Evolutionary conservation across 352 stramenopile species (phyloP), one percentile per base, ranked within the genome.

Genomic region (Phytophthora aleatoria): DNA sequence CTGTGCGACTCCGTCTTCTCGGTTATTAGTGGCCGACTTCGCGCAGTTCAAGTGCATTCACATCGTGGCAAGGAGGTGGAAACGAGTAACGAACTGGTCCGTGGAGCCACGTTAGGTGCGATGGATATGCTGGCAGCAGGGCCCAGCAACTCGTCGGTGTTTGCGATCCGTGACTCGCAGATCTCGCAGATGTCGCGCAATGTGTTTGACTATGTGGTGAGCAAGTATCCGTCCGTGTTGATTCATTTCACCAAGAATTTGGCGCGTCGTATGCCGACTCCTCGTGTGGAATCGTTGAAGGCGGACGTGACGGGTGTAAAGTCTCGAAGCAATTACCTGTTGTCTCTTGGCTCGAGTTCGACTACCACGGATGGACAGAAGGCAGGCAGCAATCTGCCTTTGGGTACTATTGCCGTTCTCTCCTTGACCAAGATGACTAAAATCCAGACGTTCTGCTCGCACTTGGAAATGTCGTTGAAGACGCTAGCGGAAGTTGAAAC

Each of bases 131-230:
- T 96, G 9, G 78, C 84, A 3, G 76, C 83, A 16, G 78, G 79
- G 13, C 69, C 78, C 16, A 92, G 83, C 52, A 90, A 92, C 42
- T 91, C 85, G 10, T 91, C 85, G 0, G 87, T 96, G 28, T 94
- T 94, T 72, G 85, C 87, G 3, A 87, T 94, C 50, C 87, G 87
- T 30, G 87, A 96, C 57, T 96, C 84, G 0, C 84, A 94, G 52
- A 92, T 96, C 45, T 88, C 85, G n/a, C 79, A 92, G 49, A 96
- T 96, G 87, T 87, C 87, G 2, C 76, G 86, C 8, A 89, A 87
- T 52, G 85, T 96, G 24, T 94, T 96, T 41, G 87, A 96, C 61
- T 96, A 87, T 54, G 73, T 96, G 15, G 80, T 96, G 48, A 89
- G 71, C 47, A 72, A 78, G 10, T 61, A 85, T 31, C 85, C 87